These are phyloP conservation scores for Phaffomyces thermotolerans DNA, from an alignment of 805 yeast genomes.

Conservation along the genomic window DNA sequence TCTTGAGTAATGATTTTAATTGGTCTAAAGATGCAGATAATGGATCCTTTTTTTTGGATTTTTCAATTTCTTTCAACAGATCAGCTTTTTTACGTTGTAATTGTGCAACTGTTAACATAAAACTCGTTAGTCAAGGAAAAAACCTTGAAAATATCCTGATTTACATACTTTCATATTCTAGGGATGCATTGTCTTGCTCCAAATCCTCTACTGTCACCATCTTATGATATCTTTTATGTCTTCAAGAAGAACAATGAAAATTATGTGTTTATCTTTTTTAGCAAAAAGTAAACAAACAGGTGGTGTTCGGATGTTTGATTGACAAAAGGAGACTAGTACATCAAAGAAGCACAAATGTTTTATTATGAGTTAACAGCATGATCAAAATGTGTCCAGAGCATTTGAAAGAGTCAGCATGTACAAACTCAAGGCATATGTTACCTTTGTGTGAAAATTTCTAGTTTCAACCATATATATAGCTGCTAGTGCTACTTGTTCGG, in stretches of 20 bases:
- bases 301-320: constrained; percentile 3
- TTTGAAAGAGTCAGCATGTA: constrained; percentile 4
- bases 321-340: no score
- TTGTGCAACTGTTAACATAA: constrained; percentile 11
- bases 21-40: constrained; percentile 25
- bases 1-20: constrained; percentile 12
- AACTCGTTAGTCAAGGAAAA: neutral
- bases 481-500: constrained; percentile 14
- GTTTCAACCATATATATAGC: constrained; percentile 13
- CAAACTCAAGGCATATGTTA: constrained; percentile 5
- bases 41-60: constrained; percentile 15
- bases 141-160: no score
- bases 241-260: no score
- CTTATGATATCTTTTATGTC: neutral
- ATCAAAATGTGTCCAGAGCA: constrained; percentile 5
- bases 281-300: constrained; percentile 4
- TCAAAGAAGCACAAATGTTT: no score
- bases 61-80: constrained; percentile 21
- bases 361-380: no score
- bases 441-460: neutral
- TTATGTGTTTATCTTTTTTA: neutral
- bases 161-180: constrained; percentile 26
- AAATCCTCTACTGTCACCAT: constrained; percentile 27
- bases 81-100: constrained; percentile 18
- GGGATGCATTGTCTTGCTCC: constrained; percentile 30